These are phyloP conservation scores for Sphenostylis stenocarpa DNA, from an alignment of 306 rosid species.

Conservation along the genomic window DNA sequence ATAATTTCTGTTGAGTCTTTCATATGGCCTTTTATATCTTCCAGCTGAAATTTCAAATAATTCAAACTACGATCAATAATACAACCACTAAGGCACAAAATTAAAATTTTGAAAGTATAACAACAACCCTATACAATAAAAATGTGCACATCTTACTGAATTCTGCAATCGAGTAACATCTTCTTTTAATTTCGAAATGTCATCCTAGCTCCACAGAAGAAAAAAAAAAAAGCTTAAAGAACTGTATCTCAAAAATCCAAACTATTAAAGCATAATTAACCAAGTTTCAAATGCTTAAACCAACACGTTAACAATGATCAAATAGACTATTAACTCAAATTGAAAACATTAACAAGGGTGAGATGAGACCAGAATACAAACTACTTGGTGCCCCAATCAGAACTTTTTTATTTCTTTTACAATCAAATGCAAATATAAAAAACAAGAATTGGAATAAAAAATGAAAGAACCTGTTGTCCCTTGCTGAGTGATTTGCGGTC, in stretches of 20 bases:
- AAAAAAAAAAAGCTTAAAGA: not conserved
- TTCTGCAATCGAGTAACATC: conserved; percentile 42
- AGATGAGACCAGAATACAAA: not conserved
- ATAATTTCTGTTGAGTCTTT: conserved; percentile 21
- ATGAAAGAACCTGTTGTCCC: conserved; percentile 22
- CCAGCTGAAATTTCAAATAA: conserved; percentile 43
- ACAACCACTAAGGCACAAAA: not conserved
- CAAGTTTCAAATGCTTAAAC: not conserved
- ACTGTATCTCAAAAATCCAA: conserved; percentile 8
- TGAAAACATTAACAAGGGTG: not conserved
- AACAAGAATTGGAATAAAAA: not conserved
- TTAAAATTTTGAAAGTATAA: not conserved
- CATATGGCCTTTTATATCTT: conserved; percentile 22
- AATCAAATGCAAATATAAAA: too few relatives aligned
- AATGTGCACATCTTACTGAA: conserved; percentile 37
- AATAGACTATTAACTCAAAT: not conserved
- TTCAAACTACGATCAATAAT: conserved; percentile 24
- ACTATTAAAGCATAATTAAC: not conserved
- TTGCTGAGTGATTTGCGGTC: conserved; percentile 41
- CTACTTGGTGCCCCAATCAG: too few relatives aligned
- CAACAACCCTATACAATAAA: not conserved
- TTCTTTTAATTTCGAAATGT: conserved; percentile 42
- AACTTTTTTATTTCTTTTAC: not conserved
- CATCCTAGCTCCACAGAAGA: conserved; percentile 29
- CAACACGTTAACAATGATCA: not conserved